Base-by-base conservation (phyloP, 257 asterid genomes). In the Haberlea rhodopensis region DNA sequence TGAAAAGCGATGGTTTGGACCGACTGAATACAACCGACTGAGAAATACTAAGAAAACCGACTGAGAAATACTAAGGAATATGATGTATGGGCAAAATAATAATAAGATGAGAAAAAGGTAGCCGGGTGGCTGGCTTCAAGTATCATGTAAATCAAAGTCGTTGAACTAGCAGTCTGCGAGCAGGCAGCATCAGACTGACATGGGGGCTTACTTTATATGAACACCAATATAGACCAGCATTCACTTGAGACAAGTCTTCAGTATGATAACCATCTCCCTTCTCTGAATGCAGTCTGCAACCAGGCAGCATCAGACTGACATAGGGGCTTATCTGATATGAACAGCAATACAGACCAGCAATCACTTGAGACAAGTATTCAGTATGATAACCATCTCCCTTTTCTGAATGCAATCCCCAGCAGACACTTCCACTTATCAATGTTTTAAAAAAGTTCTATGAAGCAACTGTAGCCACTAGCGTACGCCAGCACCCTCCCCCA, bases 21-120 rank as follows among this genome's bases (percentile, higher is more conserved):
- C 65, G 22, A 84, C 71, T 78, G 76, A 67, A 65, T 63, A 71
- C 76, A 66, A 79, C 71, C 23, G 75, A 82, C 79, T 66, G 65
- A 48, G 25, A 73, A 62, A 52, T n/a, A 32, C 16, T 13, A 13
- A 54, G 48, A 51, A 45, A 61, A 46, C n/a, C n/a, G n/a, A n/a
- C n/a, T n/a, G n/a, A n/a, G n/a, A n/a, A n/a, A n/a, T n/a, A n/a
- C n/a, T n/a, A n/a, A n/a, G n/a, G n/a, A n/a, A n/a, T n/a, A n/a
- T n/a, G n/a, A 69, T 34, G 78, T 73, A 66, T 54, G 27, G 48
- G 62, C 27, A 63, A 60, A 61, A 51, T 22, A 57, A 62, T 57
- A 37, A 26, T 54, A 68, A 69, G 63, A 73, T 43, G 45, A 67
- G 23, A 53, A 24, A 57, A 32, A 71, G 62, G 5, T 58, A 68